Base-by-base conservation (phyloP, 2,329 filamentous ascomycete genomes). In the Pezicula carpinea region DNA sequence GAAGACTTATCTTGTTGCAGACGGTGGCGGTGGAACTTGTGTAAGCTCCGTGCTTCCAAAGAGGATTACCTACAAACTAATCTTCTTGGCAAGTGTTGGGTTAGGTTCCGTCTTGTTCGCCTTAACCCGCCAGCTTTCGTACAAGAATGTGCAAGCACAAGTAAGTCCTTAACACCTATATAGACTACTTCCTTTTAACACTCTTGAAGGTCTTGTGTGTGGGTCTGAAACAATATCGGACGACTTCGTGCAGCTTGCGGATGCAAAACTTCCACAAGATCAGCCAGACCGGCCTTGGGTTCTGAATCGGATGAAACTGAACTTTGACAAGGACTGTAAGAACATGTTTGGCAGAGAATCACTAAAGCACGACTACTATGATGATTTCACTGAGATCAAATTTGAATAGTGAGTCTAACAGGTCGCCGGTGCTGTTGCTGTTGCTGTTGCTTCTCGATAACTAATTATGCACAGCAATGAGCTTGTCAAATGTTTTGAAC, bases 11-110 rank as follows among this genome's bases (percentile, higher is more conserved):
- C 26, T 8, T 29, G 26, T 40, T 17, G 38, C n/a, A n/a, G 38
- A 40, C 15, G 38, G 18, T 22, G 38, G 38, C 5, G 38, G 38
- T n/a, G 38, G 38, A 22, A 40, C 38, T 22, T 40, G 38, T 40
- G 38, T 40, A 40, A 40, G 38, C 14, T 0, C 13, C 8, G 26
- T 23, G 7, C 18, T 40, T 22, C 21, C 2, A 40, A n/a, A n/a
- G n/a, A n/a, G n/a, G n/a, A 11, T 40, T 11, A 19, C 14, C 2
- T 14, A 15, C 11, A n/a, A 23, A 17, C 13, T 15, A 23, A 6
- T 40, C 19, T 23, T 29, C 10, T 11, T 10, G 26, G 19, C 14
- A 13, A 40, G 38, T 40, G 38, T 22, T 15, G 13, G 18, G 22
- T 23, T 29, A 15, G n/a, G 38, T 40, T 22, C 15, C 38, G 38